These are phyloP conservation scores for Talaromyces sp. DNA, from an alignment of 2,329 filamentous ascomycete genomes.

Conservation along the genomic window DNA sequence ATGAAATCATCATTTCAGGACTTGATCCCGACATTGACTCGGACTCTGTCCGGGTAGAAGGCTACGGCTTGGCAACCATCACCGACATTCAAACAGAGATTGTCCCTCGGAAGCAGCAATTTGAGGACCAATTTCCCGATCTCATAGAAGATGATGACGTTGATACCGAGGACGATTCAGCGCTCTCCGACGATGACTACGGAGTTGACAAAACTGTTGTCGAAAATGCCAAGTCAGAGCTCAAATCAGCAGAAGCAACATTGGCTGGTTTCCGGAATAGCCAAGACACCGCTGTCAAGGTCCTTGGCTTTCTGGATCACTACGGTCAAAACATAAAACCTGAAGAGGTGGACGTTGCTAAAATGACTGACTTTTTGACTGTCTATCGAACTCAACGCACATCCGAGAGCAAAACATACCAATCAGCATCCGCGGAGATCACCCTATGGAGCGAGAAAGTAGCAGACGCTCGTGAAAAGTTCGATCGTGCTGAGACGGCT, in stretches of 20 bases:
- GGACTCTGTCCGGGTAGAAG: constrained; percentile 57
- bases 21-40: constrained; percentile 51
- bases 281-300: constrained; percentile 20
- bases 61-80: constrained; percentile 54
- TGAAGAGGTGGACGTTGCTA: constrained; percentile 26
- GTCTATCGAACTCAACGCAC: constrained; percentile 30
- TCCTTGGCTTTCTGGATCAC: constrained; percentile 29
- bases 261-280: constrained; percentile 29
- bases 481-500: constrained; percentile 2
- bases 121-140: constrained; percentile 49
- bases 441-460: constrained; percentile 24
- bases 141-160: constrained; percentile 38
- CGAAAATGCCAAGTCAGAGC: constrained; percentile 22
- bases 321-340: constrained; percentile 30
- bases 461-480: constrained; percentile 9
- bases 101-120: constrained; percentile 52
- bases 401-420: constrained; percentile 22
- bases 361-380: constrained; percentile 31
- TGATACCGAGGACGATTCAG: constrained; percentile 26
- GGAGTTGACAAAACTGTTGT: constrained; percentile 13
- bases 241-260: constrained; percentile 28
- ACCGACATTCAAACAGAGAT: constrained; percentile 59
- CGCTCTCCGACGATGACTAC: constrained; percentile 8
- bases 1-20: constrained; percentile 54
- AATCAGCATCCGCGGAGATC: constrained; percentile 23